A percentile compares a stretch with the other conserved stretches of the same genome.
Evolutionary conservation across 2,329 filamentous ascomycete species (phyloP).

Genomic region (Fusarium transvaalense): DNA sequence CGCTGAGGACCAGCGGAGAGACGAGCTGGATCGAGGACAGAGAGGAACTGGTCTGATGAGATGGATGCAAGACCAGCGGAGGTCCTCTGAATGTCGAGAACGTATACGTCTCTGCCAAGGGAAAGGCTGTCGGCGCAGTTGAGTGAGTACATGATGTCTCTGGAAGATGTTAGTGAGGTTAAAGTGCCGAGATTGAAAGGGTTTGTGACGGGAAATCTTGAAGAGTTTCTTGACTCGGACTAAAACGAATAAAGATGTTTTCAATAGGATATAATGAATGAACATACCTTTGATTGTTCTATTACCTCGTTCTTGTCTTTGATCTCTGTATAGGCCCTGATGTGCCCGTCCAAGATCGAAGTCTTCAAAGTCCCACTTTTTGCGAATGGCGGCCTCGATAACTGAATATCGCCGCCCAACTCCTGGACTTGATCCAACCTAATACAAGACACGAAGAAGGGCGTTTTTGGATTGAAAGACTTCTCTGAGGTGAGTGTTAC

Average conservation of each 20-base stretch:
- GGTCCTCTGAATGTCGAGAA: constrained; percentile 69
- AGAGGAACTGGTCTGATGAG: constrained; percentile 77
- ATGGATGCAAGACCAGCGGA: constrained; percentile 69
- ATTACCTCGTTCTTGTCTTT: background rate
- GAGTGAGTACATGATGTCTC: constrained; percentile 52
- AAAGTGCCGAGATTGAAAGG: background rate
- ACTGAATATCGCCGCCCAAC: constrained; percentile 44
- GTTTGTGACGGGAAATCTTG: background rate
- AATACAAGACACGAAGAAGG: background rate
- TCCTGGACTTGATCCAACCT: background rate
- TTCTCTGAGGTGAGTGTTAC: background rate
- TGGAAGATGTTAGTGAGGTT: constrained; percentile 16
- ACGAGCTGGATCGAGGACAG: constrained; percentile 71
- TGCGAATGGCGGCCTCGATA: constrained; percentile 46
- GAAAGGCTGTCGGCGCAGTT: constrained; percentile 49
- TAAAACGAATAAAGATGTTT: rapidly evolving
- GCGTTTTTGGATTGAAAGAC: too few relatives aligned
- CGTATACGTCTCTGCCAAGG: constrained; percentile 62
- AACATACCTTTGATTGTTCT: background rate
- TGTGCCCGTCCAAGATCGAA: constrained; percentile 25
- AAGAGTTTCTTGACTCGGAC: rapidly evolving
- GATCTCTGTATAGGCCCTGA: background rate
- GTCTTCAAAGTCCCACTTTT: constrained; percentile 45
- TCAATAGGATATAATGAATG: rapidly evolving
- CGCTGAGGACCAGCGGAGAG: constrained; percentile 65